Percentiles rank a stretch among this genome's conserved stretches.
Conservation (phyloP, 495 filamentous ascomycete species). For the Ascobolus immersus region DNA sequence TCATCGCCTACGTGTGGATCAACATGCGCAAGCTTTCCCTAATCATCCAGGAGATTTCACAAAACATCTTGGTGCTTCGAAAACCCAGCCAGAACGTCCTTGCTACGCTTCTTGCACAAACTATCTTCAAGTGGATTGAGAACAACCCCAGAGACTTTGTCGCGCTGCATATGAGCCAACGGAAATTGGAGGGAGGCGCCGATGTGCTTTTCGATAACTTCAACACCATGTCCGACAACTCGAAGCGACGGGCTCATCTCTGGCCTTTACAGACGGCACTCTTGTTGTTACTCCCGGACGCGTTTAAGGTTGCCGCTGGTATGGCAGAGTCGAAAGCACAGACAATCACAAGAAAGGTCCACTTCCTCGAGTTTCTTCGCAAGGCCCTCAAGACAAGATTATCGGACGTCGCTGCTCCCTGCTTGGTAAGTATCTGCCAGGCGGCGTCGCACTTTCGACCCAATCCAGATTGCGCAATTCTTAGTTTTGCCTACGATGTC, state of each 20-base stretch:
- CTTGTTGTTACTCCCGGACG: slow-evolving; percentile 34
- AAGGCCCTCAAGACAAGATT: slow-evolving; percentile 26
- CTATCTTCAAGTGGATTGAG: slow-evolving; percentile 37
- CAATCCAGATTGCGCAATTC: slow-evolving; percentile 32
- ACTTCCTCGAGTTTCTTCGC: slow-evolving; percentile 32
- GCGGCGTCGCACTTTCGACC: slow-evolving; percentile 33
- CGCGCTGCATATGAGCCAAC: slow-evolving; percentile 28
- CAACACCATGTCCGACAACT: slow-evolving; percentile 27
- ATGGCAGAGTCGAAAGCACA: slow-evolving; percentile 29
- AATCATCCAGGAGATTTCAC: slow-evolving; percentile 35
- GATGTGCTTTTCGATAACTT: slow-evolving; percentile 41
- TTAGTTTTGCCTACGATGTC: slow-evolving; percentile 38
- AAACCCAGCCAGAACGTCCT: slow-evolving; percentile 35
- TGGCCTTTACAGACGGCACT: slow-evolving; percentile 36
- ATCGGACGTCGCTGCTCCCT: slow-evolving; percentile 35
- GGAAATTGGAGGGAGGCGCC: slow-evolving; percentile 31
- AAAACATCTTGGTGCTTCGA: slow-evolving; percentile 35
- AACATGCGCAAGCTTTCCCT: slow-evolving; percentile 31
- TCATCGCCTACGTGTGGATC: slow-evolving; percentile 33
- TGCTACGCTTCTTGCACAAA: slow-evolving; percentile 29
- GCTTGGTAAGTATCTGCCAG: slow-evolving; percentile 31
- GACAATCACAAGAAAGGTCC: slow-evolving; percentile 31
- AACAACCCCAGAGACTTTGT: slow-evolving; percentile 35
- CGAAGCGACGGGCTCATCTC: slow-evolving; percentile 25
- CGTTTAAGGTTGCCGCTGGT: slow-evolving; percentile 37